These are phyloP conservation scores for Gonapodya sp. DNA, from an alignment of 192 early-diverging fungal genomes.

Conservation along the genomic window DNA sequence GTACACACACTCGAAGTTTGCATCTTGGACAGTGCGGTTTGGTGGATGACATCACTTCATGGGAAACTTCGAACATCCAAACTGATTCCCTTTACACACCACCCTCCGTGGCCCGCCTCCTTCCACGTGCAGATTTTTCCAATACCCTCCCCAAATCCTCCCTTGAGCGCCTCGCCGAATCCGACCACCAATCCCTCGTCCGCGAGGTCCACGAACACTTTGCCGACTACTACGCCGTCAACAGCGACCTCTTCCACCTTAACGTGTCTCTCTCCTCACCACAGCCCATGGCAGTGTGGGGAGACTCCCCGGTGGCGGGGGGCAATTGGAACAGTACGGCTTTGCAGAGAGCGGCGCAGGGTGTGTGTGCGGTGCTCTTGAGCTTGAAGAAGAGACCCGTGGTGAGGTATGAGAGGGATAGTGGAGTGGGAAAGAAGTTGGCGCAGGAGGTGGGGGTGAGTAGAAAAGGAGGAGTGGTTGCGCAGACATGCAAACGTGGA, in stretches of 20 bases:
- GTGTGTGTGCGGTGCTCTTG: slow-evolving; percentile 63
- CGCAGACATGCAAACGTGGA: too few relatives aligned
- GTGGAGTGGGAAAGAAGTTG: slow-evolving; percentile 69
- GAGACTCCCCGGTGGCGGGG: slow-evolving; percentile 50
- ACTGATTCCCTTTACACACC: too few relatives aligned
- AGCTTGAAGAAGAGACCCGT: slow-evolving; percentile 85
- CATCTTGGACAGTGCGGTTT: too few relatives aligned
- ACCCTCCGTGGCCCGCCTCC: too few relatives aligned
- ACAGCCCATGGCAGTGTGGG: slow-evolving; percentile 56
- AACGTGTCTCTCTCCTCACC: slow-evolving; percentile 55
- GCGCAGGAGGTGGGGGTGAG: slow-evolving; percentile 69
- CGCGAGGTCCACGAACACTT: slow-evolving; percentile 94
- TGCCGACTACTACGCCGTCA: slow-evolving; percentile 81
- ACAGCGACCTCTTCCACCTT: slow-evolving; percentile 73
- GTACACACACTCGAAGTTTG: too few relatives aligned
- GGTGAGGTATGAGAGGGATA: slow-evolving; percentile 80
- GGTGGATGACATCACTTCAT: too few relatives aligned
- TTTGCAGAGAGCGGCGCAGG: slow-evolving; percentile 68
- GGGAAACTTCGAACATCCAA: too few relatives aligned
- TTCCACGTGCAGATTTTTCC: slow-evolving; percentile 77
- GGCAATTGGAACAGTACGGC: slow-evolving; percentile 70
- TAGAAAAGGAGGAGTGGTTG: background rate
- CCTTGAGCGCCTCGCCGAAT: slow-evolving; percentile 89
- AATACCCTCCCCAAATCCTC: slow-evolving; percentile 86
- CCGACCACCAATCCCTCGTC: slow-evolving; percentile 87